Base-by-base conservation (phyloP, 345 rosid genomes). In the Dimocarpus longan region DNA sequence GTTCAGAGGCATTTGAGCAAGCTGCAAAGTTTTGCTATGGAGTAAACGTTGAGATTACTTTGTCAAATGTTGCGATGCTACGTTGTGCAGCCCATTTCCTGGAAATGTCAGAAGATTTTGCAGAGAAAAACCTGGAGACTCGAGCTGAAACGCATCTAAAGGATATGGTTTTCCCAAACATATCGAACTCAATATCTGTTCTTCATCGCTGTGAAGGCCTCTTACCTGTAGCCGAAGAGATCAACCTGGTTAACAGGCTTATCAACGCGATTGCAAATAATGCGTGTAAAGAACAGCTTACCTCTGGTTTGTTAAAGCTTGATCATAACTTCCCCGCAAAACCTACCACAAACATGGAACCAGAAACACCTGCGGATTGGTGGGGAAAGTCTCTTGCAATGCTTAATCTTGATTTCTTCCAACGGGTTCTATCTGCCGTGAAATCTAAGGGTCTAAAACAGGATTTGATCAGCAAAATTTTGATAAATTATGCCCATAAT, bases 11-110 rank as follows among this genome's bases (percentile, higher is more conserved):
- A 12, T 96, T 96, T 50, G 99, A 94, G 84, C 85, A 89, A 3
- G 99, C 97, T 74, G 99, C 99, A n/a, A 96, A 96, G 86, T 94
- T 93, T 87, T 96, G 99, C 70, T 96, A 96, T 28, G 98, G 98
- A 54, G 85, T 92, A 72, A 87, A 85, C 78, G 84, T 90, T 10
- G 99, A 96, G 73, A 86, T 96, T 67, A 85, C 90, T 32, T 80
- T 87, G 43, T 88, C 88, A 15, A 96, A 91, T 79, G 84, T 94
- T 64, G 97, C 98, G 16, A 91, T 85, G 82, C 80, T 94, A 40
- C 85, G 88, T 18, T 94, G 97, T 76, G 86, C 82, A 63, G 91
- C 97, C 16, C 92, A 87, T 83, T 94, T 87, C 86, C 91, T 96
- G 42, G 99, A 96, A 84, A 94, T 96, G 98, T 86, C 97, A 3